Evolutionary conservation across 768 basidiomycete genomes (phyloP), one percentile per base, ranked within the genome.

Genomic region (Lepiota venenata): DNA sequence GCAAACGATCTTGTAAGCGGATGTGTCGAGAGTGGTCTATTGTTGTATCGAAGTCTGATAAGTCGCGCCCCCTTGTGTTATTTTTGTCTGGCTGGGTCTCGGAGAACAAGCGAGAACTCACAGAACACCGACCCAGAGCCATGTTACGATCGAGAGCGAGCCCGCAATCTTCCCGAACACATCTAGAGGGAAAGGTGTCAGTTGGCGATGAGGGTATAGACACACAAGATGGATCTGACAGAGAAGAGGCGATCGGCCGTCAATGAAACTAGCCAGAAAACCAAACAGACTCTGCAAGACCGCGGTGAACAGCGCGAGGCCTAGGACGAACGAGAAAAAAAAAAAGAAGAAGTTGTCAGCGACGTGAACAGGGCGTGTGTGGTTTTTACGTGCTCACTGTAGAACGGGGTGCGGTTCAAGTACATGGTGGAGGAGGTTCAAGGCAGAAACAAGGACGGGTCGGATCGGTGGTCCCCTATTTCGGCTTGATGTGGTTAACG

Each of bases 81-180:
- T 48, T 41, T 51, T 36, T 6, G 38, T 27, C 7, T 10, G 20
- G 12, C n/a, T 12, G 15, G n/a, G 20, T 22, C 37, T 9, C 25
- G 25, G 25, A 25, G 25, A 27, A 36, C 32, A 50, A 43, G 29
- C 12, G 18, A n/a, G 20, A 12, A 61, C 68, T 58, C 50, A 72
- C 71, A 71, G 55, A 12, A 71, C 59, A 0, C 61, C 64, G 44
- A 69, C 63, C 71, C 71, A 71, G 20, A 69, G 55, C 68, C 69
- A 71, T 11, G 70, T 71, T 25, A 55, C 59, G 8, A 69, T 57
- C 5, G 69, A 66, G 16, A 67, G 46, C 5, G 58, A 61, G 15
- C 66, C 68, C 29, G 69, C 68, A 10, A 70, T 58, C 47, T 68
- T 66, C 2, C 69, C 69, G 50, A 72, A 70, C 25, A 71, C 59